Evolutionary conservation across 331 rosid species (phyloP), one percentile per base, ranked within the genome.

Genomic region (Acacia pycnantha): DNA sequence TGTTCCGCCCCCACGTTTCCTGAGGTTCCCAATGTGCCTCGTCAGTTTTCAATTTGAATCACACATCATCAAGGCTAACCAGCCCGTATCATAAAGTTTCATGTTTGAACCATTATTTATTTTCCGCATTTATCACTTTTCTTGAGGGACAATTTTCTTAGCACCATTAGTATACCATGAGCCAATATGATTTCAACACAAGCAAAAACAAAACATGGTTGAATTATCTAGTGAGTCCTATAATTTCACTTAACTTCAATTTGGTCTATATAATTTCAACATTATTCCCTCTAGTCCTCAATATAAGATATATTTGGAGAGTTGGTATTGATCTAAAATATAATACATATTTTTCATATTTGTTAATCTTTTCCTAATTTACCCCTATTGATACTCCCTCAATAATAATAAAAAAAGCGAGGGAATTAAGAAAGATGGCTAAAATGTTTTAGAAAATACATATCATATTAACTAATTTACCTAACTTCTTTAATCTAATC

Each of bases 1-100:
- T 87, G 92, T 73, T 94, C 97, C 24, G 94, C 95, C 77, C 97
- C 98, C 53, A 84, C 94, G 77, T 94, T 94, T 21, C 97, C 97
- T 93, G 89, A 11, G 9, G 53, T 61, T 11, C 74, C 71, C 54
- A 15, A 27, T 26, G 13, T 19, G 41, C 21, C 15, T 10, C 8
- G 37, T 73, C 44, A 62, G 31, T 27, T 11, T 47, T 47, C 4
- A 47, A 47, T 27, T 43, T 19, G 18, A 44, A 11, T 59, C 11
- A 43, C 56, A 47, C 18, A 47, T 76, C 24, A 26, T n/a, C 27
- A 4, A 40, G 14, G 26, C 21, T 22, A 2, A 59, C 15, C 26
- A 14, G 6, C 12, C 12, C 3, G 53, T 65, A 75, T 56, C 26
- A 40, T 13, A 41, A 22, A 40, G 19, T 19, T 37, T 37, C 24